Percentiles rank a stretch among this genome's conserved stretches.
These are phyloP conservation scores for Exophiala bonariae DNA, from an alignment of 2,329 filamentous ascomycete genomes.

Conservation along the genomic window DNA sequence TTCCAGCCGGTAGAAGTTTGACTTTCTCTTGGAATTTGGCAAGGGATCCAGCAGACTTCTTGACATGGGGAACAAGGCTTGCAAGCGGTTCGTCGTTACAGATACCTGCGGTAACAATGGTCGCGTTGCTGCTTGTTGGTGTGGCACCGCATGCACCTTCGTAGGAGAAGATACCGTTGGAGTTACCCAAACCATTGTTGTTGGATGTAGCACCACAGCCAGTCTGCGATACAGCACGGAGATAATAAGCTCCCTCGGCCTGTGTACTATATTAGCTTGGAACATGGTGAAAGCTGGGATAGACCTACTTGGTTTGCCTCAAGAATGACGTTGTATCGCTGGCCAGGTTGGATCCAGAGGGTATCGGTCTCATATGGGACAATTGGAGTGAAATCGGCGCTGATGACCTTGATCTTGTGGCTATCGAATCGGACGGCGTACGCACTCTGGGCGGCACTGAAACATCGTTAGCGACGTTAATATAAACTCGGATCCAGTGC, in stretches of 20 bases:
- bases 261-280: constrained; percentile 1
- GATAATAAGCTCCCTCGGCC: constrained; percentile 24
- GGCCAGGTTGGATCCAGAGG: constrained; percentile 62
- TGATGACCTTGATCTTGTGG: constrained; percentile 40
- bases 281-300: neutral
- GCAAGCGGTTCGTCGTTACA: constrained; percentile 25
- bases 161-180: constrained; percentile 25
- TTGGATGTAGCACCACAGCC: constrained; percentile 15
- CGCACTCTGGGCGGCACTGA: constrained; percentile 21
- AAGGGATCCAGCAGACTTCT: constrained; percentile 16
- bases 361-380: constrained; percentile 53
- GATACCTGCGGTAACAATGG: constrained; percentile 9
- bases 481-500: neutral
- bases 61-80: constrained; percentile 20
- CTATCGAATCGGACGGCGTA: constrained; percentile 44
- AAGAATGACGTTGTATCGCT: constrained; percentile 33
- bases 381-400: constrained; percentile 37
- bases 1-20: constrained; percentile 24
- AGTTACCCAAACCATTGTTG: constrained; percentile 23
- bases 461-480: neutral
- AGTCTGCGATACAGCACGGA: constrained; percentile 26
- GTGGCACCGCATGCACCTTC: constrained; percentile 15
- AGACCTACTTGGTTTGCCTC: constrained; percentile 24
- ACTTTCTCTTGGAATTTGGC: constrained; percentile 12
- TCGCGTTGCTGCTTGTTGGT: constrained; percentile 11